phyloP scores from a whole-genome alignment of 2,329 filamentous ascomycete genomes.

The Epichloe brachyelytri region DNA sequence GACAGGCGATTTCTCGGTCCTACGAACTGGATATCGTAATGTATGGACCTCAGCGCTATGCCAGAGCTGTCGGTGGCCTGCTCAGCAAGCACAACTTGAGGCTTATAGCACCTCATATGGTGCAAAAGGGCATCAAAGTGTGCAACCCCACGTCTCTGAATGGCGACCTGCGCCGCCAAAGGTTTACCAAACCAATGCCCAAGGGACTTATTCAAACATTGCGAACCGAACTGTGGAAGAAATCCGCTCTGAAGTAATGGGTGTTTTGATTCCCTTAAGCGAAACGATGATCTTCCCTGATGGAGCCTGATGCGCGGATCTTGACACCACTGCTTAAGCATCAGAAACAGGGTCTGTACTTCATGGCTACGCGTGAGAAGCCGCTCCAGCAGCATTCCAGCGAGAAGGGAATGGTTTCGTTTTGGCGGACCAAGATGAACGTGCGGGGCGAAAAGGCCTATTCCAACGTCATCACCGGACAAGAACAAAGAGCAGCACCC shows the following conservation, averaged over 20 bases:
- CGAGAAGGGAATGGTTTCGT: constrained; percentile 52
- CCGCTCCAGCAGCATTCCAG: constrained; percentile 43
- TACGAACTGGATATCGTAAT: constrained; percentile 61
- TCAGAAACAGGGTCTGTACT: constrained; percentile 81
- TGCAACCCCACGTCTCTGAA: constrained; percentile 57
- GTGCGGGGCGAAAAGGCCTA: constrained; percentile 45
- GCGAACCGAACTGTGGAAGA: constrained; percentile 64
- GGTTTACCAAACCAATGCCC: constrained; percentile 19
- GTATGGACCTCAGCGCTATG: constrained; percentile 61
- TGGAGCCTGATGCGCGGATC: constrained; percentile 50
- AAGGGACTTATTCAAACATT: constrained; percentile 15
- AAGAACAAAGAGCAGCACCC: constrained; percentile 47
- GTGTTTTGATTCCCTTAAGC: constrained; percentile 72
- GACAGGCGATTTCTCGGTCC: constrained; percentile 45
- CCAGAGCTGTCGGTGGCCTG: constrained; percentile 51
- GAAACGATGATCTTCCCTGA: constrained; percentile 60
- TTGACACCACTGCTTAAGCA: constrained; percentile 63
- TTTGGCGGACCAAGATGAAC: constrained; percentile 57
- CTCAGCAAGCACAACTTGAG: constrained; percentile 52
- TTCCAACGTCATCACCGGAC: constrained; percentile 75
- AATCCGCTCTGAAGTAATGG: constrained; percentile 69
- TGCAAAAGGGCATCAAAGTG: constrained; percentile 56
- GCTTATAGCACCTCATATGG: constrained; percentile 51
- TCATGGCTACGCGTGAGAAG: constrained; percentile 70
- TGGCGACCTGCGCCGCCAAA: constrained; percentile 28